phyloP scores from a whole-genome alignment of 768 basidiomycete genomes.

The Favolaschia claudopus region DNA sequence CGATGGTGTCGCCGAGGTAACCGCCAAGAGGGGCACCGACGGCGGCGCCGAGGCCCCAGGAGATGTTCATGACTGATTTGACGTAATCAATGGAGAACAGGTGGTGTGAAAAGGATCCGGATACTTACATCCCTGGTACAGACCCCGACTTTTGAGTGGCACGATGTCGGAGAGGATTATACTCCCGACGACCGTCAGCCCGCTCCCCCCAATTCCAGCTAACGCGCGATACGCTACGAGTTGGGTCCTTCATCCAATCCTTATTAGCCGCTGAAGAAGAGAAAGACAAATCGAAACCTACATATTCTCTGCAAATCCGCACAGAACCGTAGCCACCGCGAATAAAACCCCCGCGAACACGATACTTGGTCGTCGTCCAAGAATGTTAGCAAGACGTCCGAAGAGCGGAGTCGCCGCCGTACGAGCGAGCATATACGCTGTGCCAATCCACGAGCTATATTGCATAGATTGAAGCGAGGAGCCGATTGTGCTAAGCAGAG shows the following conservation, averaged over 20 bases:
- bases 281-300: background rate
- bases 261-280: background rate
- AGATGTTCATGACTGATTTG: slow-evolving; percentile 39
- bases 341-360: slow-evolving; percentile 66
- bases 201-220: slow-evolving; percentile 73
- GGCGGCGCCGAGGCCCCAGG: slow-evolving; percentile 67
- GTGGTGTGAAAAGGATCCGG: too few species aligned
- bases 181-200: slow-evolving; percentile 59
- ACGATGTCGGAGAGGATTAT: slow-evolving; percentile 71
- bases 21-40: slow-evolving; percentile 63
- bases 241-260: slow-evolving; percentile 8
- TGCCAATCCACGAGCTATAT: slow-evolving; percentile 70
- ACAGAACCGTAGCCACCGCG: slow-evolving; percentile 68
- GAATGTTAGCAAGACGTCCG: slow-evolving; percentile 65
- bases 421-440: slow-evolving; percentile 67
- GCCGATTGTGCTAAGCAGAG: slow-evolving; percentile 67
- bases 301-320: slow-evolving; percentile 57
- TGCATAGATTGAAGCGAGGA: slow-evolving; percentile 63
- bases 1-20: slow-evolving; percentile 65
- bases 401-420: slow-evolving; percentile 73
- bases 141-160: slow-evolving; percentile 67
- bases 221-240: slow-evolving; percentile 65
- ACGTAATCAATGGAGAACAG: too few species aligned
- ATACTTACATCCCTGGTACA: slow-evolving; percentile 72
- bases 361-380: slow-evolving; percentile 65